phyloP scores from a whole-genome alignment of 768 basidiomycete genomes.

The Trametes maxima region DNA sequence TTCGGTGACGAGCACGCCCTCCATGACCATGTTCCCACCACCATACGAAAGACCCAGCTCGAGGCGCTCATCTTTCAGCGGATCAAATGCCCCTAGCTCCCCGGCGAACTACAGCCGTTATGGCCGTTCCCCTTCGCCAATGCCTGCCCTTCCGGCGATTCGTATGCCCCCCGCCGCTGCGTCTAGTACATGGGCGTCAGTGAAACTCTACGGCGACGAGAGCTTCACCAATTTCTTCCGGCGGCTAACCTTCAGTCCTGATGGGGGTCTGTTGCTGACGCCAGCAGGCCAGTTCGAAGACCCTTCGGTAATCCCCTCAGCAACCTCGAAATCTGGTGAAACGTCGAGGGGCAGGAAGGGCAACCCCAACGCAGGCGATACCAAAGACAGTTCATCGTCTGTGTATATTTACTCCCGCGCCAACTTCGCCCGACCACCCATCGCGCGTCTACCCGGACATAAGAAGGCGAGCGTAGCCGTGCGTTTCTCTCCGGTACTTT shows the following conservation, averaged over 20 bases:
- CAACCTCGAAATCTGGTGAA: conserved; percentile 38
- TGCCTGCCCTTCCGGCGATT: conserved; percentile 93
- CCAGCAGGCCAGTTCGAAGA: conserved; percentile 98
- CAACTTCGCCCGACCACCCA: conserved; percentile 89
- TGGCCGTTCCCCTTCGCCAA: conserved; percentile 84
- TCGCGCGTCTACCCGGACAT: conserved; percentile 95
- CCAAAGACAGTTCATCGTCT: conserved; percentile 46
- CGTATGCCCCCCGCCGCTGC: conserved; percentile 58
- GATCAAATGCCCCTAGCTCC: conserved; percentile 78
- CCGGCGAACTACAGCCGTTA: conserved; percentile 61
- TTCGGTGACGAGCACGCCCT: conserved; percentile 69
- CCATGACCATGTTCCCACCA: conserved; percentile 58
- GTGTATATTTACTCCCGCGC: conserved; percentile 97
- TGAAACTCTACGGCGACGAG: conserved; percentile 94
- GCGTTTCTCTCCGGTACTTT: conserved; percentile 89
- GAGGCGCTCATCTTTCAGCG: conserved; percentile 67
- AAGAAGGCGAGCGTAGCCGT: conserved; percentile 96
- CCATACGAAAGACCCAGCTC: conserved; percentile 68
- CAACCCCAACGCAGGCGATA: conserved; percentile 45
- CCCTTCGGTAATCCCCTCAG: conserved; percentile 57
- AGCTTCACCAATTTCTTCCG: conserved; percentile 96
- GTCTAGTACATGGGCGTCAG: conserved; percentile 59
- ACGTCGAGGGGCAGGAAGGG: conserved; percentile 62
- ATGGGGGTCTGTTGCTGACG: conserved; percentile 90
- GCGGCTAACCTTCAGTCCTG: conserved; percentile 90